Conservation (phyloP, 2,329 filamentous ascomycete species). For the Neopestalotiopsis clavispora region DNA sequence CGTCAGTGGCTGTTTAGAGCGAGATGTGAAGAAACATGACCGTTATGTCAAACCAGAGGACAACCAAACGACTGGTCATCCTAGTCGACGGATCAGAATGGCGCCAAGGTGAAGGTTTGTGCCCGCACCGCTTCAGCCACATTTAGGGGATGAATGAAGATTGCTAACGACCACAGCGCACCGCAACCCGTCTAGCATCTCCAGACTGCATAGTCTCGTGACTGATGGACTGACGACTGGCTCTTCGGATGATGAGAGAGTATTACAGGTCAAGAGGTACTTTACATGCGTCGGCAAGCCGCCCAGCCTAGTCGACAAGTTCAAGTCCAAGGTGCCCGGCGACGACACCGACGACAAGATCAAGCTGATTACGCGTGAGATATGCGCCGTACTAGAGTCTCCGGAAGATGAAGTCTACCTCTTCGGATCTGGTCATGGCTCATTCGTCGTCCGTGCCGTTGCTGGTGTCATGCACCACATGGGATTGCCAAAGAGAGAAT, state of each 20-base stretch:
- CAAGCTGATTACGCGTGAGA: neutral
- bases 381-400: slow-evolving; percentile 1
- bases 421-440: slow-evolving; percentile 45
- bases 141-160: neutral
- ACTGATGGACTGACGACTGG: slow-evolving; percentile 1
- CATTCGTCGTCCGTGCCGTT: slow-evolving; percentile 44
- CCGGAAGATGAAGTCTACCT: slow-evolving; percentile 43
- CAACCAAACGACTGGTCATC: neutral
- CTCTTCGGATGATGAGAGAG: neutral
- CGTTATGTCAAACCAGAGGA: slow-evolving; percentile 1
- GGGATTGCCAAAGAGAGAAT: slow-evolving; percentile 25
- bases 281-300: neutral
- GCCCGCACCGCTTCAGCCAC: neutral
- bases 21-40: neutral
- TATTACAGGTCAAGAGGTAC: neutral
- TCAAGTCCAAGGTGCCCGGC: neutral
- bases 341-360: slow-evolving; percentile 7
- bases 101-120: slow-evolving; percentile 5
- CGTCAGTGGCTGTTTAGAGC: neutral
- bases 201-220: neutral
- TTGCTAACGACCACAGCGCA: neutral
- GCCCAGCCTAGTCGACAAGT: slow-evolving; percentile 2
- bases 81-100: neutral
- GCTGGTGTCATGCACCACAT: slow-evolving; percentile 42
- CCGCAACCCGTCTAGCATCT: neutral